A percentile compares a stretch with the other conserved stretches of the same genome.
Conservation (phyloP, 441 rosid species). For the Arabidopsis lyrata region DNA sequence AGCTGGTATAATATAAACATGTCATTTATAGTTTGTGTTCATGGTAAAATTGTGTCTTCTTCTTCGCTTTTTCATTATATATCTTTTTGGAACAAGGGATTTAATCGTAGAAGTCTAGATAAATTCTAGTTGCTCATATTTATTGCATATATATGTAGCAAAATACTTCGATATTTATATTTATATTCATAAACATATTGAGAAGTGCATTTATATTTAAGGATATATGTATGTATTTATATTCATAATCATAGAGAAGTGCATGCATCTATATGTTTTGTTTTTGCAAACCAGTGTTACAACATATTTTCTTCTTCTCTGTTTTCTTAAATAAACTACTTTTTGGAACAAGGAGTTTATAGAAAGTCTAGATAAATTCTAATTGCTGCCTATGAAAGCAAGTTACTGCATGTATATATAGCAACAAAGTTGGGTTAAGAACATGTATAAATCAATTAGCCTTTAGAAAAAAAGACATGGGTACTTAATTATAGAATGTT, state of each 20-base stretch:
- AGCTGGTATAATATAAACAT: constrained; percentile 46
- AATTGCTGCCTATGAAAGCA: not conserved
- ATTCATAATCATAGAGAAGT: not conserved
- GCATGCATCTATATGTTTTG: not conserved
- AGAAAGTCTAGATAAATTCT: not conserved
- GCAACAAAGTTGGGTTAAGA: not conserved
- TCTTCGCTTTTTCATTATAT: too few species aligned
- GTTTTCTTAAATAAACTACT: not conserved
- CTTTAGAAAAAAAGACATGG: too few species aligned
- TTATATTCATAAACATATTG: not conserved
- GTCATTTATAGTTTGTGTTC: too few species aligned
- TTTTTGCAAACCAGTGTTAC: not conserved
- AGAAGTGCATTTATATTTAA: too few species aligned
- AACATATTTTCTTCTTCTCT: not conserved
- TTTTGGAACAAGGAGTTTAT: not conserved
- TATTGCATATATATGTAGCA: too few species aligned
- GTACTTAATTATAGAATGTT: not conserved
- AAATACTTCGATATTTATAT: too few species aligned
- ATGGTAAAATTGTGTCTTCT: too few species aligned
- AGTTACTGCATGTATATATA: not conserved
- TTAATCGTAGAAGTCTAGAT: too few species aligned
- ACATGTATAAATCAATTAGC: too few species aligned
- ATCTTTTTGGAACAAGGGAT: too few species aligned
- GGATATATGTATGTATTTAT: not conserved
- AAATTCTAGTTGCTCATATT: too few species aligned